These are phyloP conservation scores for Blastomyces parvus DNA, from an alignment of 2,329 filamentous ascomycete genomes.

Conservation along the genomic window DNA sequence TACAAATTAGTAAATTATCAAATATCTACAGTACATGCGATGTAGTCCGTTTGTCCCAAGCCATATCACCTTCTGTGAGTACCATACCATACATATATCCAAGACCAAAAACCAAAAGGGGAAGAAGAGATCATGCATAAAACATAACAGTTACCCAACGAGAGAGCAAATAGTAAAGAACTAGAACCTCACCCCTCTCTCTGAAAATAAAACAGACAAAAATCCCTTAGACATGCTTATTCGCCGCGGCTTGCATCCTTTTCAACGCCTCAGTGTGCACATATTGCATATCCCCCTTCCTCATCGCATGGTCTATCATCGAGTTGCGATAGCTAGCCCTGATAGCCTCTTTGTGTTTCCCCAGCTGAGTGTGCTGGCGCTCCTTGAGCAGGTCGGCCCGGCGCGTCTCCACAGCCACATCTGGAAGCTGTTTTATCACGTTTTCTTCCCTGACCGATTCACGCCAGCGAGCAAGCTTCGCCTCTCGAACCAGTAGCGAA, in stretches of 20 bases:
- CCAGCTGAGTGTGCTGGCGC: constrained; percentile 53
- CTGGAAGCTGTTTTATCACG: constrained; percentile 28
- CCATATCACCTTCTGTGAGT: neutral
- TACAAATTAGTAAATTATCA: neutral
- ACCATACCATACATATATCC: neutral
- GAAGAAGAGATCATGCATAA: neutral
- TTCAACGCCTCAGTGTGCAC: constrained; percentile 71
- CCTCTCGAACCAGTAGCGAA: constrained; percentile 29
- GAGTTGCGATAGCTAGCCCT: constrained; percentile 52
- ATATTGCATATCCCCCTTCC: constrained; percentile 62
- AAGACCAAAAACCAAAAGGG: neutral
- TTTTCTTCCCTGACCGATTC: constrained; percentile 56
- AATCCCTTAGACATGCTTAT: constrained; percentile 25
- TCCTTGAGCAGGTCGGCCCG: constrained; percentile 47
- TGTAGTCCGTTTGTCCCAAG: neutral
- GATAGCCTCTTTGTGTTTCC: constrained; percentile 48
- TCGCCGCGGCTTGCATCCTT: constrained; percentile 60
- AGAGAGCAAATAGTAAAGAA: neutral
- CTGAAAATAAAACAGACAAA: neutral
- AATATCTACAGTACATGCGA: neutral
- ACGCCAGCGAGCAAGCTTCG: constrained; percentile 58
- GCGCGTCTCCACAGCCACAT: constrained; percentile 29
- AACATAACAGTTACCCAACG: too few species aligned
- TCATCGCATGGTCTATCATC: constrained; percentile 65
- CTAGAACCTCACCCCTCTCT: neutral